A percentile compares a stretch with the other conserved stretches of the same genome.
phyloP scores from a whole-genome alignment of 2,329 filamentous ascomycete species.

The Aspergillus amoenus region DNA sequence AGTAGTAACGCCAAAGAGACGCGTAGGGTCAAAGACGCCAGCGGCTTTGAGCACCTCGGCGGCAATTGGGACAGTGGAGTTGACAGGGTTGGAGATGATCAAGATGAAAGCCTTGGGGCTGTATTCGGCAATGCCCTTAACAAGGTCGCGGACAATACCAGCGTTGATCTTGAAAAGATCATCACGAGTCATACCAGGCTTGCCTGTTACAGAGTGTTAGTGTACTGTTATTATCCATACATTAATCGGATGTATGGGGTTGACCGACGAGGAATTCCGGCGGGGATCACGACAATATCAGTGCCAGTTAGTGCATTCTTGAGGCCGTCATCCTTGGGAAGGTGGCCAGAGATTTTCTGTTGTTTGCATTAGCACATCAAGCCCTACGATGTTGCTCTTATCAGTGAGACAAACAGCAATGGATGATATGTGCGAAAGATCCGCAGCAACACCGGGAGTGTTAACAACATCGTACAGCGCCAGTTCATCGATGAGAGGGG shows the following conservation, averaged over 20 bases:
- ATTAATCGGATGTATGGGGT: neutral
- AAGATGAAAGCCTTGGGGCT: constrained; percentile 92
- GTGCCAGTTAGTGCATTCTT: constrained; percentile 87
- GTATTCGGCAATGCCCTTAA: constrained; percentile 82
- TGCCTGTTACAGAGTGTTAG: constrained; percentile 59
- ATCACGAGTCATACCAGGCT: constrained; percentile 98
- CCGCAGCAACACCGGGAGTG: constrained; percentile 91
- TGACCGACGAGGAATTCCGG: constrained; percentile 88
- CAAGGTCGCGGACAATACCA: constrained; percentile 91
- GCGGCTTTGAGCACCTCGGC: constrained; percentile 95
- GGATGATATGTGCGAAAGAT: constrained; percentile 96
- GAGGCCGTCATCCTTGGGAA: constrained; percentile 80
- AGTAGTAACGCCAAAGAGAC: constrained; percentile 97
- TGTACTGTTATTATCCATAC: neutral
- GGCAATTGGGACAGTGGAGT: constrained; percentile 96
- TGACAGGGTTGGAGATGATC: constrained; percentile 99
- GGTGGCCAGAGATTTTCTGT: constrained; percentile 82
- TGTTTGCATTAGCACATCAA: constrained; percentile 1
- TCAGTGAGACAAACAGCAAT: constrained; percentile 64
- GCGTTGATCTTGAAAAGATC: constrained; percentile 99
- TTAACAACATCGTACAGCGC: constrained; percentile 99
- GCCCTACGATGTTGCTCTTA: neutral
- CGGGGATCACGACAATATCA: constrained; percentile 95
- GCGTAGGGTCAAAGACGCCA: constrained; percentile 90
- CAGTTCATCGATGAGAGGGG: constrained; percentile 84